Evolutionary conservation across 73 alveolate species (phyloP).

Genomic region (Tetrahymena thermophila): DNA sequence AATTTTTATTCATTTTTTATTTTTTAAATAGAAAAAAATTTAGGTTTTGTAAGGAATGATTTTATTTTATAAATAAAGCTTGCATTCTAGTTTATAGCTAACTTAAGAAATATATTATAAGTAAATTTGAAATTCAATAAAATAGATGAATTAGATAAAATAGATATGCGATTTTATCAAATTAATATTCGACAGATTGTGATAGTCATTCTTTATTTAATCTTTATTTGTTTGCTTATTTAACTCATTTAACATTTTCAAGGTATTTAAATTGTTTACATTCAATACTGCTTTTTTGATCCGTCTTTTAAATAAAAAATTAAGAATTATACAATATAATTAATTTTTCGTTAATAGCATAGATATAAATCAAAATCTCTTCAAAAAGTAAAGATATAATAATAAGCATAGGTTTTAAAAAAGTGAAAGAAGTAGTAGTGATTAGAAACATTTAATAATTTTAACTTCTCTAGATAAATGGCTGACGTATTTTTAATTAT

Average conservation of each 20-base stretch:
- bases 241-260: neutral
- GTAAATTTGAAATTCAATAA: neutral
- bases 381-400: no score
- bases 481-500: constrained; percentile 29
- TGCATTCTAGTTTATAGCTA: neutral
- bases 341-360: neutral
- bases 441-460: neutral
- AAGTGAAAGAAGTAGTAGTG: neutral
- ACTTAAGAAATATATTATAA: neutral
- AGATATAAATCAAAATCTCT: neutral
- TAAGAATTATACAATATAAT: neutral
- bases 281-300: neutral
- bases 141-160: neutral
- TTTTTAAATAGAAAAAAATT: neutral
- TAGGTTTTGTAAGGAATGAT: neutral
- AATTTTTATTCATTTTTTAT: no score
- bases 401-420: neutral
- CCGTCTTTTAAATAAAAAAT: neutral
- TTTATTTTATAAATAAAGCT: neutral
- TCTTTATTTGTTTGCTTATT: neutral
- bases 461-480: neutral
- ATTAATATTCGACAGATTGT: neutral
- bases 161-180: neutral
- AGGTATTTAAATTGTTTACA: neutral
- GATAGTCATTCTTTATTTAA: neutral